A percentile compares a stretch with the other conserved stretches of the same genome.
phyloP scores from a whole-genome alignment of 805 yeast genomes.

The Yarrowia sp. region DNA sequence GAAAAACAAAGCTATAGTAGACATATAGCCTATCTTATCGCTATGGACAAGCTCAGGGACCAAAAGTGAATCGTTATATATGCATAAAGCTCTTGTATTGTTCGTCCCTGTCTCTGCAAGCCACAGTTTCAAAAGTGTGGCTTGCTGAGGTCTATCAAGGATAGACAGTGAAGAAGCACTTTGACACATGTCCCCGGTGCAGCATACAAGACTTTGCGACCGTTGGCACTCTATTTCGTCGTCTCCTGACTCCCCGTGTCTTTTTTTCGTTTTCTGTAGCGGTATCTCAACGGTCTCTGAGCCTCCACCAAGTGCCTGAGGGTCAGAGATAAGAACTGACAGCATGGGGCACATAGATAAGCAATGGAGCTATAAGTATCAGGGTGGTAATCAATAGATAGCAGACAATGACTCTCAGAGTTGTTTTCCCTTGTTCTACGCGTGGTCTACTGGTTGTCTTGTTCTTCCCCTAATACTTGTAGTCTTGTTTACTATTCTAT shows the following conservation, averaged over 20 bases:
- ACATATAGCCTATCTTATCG: too few species aligned
- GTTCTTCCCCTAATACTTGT: too few species aligned
- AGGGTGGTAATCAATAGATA: not conserved
- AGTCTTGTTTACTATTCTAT: not conserved
- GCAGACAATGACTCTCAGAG: not conserved
- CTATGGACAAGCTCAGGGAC: constrained; percentile 5
- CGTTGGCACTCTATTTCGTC: constrained; percentile 1
- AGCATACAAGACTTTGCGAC: not conserved
- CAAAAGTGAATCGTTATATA: not conserved
- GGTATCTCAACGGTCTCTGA: not conserved
- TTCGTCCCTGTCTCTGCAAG: not conserved
- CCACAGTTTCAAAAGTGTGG: constrained; percentile 24
- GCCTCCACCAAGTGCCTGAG: not conserved
- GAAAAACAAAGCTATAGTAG: too few species aligned
- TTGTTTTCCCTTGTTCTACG: too few species aligned
- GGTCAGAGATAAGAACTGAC: not conserved
- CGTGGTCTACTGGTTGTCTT: too few species aligned
- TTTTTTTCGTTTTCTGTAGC: not conserved
- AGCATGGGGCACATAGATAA: not conserved
- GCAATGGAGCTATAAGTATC: not conserved
- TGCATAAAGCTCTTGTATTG: not conserved
- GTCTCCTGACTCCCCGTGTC: not conserved
- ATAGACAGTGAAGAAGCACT: not conserved
- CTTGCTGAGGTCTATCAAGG: constrained; percentile 9
- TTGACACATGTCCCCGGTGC: constrained; percentile 10